Base-by-base conservation (phyloP, 1,284 basidiomycete species). In the Heterobasidion parviporum region DNA sequence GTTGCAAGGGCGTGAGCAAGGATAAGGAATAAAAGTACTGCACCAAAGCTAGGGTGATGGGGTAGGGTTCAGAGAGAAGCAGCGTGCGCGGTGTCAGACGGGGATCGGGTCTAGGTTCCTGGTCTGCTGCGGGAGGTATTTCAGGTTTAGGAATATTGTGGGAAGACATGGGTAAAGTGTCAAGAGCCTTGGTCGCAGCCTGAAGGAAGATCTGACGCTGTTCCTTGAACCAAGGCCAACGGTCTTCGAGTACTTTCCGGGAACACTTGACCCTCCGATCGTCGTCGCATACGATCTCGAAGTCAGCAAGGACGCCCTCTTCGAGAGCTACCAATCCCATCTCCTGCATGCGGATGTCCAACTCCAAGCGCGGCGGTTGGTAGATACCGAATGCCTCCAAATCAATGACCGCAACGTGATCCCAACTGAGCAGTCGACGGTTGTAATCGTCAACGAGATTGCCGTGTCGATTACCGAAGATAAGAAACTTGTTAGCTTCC, bases 371-470 rank as follows among this genome's bases (percentile, higher is more conserved):
- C 0, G 94, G 94, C 0, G 92, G 89, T 61, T 89, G 88, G 67
- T 97, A 96, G 62, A 97, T 92, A 2, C 94, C 94, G 65, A 92
- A 95, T 0, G 94, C 88, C 71, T 97, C 94, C 41, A 97, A 76
- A 65, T 95, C 92, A 58, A 97, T 83, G 56, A 93, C 85, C 3
- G 92, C 92, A 55, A 96, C 82, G 65, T 98, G 89, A 60, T 94
- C 88, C 82, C 92, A 94, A 64, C 90, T 93, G 61, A 94, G 83
- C 5, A 95, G 78, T 20, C 92, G 86, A 50, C 89, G 83, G 67
- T 93, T 93, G 66, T 94, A 98, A 65, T 98, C 94, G 55, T 91
- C 86, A 0, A 94, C 89, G 16, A 97, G 80, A 65, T 92, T 93
- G 10, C 89, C 86, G 59, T 89, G 79, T 44, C 83, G 80, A 68